Percentiles rank a stretch among this genome's conserved stretches.
phyloP scores from a whole-genome alignment of 208 protist genomes.

The Leishmania guyanensis region DNA sequence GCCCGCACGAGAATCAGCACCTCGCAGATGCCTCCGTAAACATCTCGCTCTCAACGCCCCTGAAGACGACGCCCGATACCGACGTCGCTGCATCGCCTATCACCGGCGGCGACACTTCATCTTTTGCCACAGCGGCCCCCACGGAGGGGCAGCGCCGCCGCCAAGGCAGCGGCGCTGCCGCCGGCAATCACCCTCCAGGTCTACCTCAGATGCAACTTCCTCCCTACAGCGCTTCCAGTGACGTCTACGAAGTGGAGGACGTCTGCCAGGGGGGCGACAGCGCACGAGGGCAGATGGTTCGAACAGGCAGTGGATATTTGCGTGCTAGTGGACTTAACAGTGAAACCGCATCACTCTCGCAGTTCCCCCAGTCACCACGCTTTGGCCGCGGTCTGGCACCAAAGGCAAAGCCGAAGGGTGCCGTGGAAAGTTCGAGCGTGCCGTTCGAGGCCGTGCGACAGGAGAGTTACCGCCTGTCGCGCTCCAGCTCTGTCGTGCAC shows the following conservation, averaged over 20 bases:
- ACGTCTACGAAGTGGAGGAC: background rate
- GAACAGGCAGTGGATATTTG: background rate
- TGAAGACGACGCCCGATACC: background rate
- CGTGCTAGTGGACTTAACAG: conserved; percentile 14
- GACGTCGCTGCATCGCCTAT: background rate
- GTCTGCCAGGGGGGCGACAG: background rate
- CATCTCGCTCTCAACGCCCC: background rate
- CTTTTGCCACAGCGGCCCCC: background rate
- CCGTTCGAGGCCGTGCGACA: conserved; percentile 79
- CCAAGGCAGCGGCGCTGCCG: background rate
- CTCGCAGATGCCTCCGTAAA: background rate
- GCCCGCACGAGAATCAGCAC: background rate
- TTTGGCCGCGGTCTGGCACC: conserved; percentile 45
- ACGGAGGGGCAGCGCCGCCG: background rate
- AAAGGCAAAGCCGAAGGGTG: conserved; percentile 83
- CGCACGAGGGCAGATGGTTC: background rate
- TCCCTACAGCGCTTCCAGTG: background rate
- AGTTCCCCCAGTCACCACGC: conserved; percentile 22
- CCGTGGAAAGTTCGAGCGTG: conserved; percentile 40
- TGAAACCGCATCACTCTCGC: background rate
- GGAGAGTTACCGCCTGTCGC: conserved; percentile 44
- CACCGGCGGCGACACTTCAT: background rate
- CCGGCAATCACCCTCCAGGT: background rate
- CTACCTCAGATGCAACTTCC: conserved; percentile 18
- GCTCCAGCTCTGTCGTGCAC: conserved; percentile 5